These are phyloP conservation scores for Aspergillus panamensis DNA, from an alignment of 495 filamentous ascomycete species.

Conservation along the genomic window DNA sequence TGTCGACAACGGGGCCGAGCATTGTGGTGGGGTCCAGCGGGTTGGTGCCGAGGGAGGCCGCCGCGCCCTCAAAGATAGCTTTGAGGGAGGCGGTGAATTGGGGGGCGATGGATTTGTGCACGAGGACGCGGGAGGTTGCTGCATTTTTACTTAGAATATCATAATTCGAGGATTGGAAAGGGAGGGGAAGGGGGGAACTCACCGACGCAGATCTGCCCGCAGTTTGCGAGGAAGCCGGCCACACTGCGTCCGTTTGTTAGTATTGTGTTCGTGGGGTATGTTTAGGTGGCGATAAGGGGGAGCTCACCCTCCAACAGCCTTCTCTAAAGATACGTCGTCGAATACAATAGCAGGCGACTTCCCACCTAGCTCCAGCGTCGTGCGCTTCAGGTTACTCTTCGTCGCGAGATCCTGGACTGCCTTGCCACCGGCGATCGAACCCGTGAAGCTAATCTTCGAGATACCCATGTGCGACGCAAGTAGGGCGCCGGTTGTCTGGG, in stretches of 20 bases:
- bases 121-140: conserved; percentile 14
- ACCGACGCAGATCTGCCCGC: conserved; percentile 53
- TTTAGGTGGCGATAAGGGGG: too few species aligned
- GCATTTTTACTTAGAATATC: conserved; percentile 41
- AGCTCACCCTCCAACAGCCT: conserved; percentile 10
- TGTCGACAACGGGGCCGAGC: conserved; percentile 53
- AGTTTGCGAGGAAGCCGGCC: conserved; percentile 21
- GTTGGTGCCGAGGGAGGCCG: conserved; percentile 1
- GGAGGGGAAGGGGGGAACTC: background rate
- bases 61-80: background rate
- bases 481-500: conserved; percentile 58
- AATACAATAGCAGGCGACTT: conserved; percentile 40
- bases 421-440: conserved; percentile 15
- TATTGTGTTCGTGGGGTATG: background rate
- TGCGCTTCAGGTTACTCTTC: conserved; percentile 46
- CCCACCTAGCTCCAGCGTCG: conserved; percentile 40
- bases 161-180: background rate
- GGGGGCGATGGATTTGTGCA: conserved; percentile 57
- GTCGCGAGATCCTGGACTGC: conserved; percentile 25
- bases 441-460: conserved; percentile 24
- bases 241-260: background rate
- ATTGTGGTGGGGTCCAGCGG: conserved; percentile 2
- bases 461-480: conserved; percentile 20
- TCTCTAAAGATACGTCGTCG: conserved; percentile 30
- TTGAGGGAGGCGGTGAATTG: conserved; percentile 31